A percentile compares a stretch with the other conserved stretches of the same genome.
Conservation (phyloP, 441 rosid genomes). For the Euphorbia neoarborescens region DNA sequence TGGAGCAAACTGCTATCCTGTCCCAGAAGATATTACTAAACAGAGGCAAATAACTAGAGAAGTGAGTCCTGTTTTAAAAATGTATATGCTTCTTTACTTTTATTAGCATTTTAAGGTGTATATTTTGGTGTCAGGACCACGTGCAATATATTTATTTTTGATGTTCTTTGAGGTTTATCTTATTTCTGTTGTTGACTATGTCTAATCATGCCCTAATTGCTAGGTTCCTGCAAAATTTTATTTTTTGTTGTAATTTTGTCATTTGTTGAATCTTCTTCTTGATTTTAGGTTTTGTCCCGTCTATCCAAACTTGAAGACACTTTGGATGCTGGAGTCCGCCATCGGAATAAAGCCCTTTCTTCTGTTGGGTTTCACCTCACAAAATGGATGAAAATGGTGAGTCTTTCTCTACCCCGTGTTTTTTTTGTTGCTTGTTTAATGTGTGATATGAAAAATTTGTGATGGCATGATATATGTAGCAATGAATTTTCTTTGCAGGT, state of each 20-base stretch:
- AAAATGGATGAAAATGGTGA: conserved; percentile 81
- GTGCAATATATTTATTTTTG: neutral
- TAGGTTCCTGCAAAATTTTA: neutral
- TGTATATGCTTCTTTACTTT: neutral
- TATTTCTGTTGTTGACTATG: neutral
- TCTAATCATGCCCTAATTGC: neutral
- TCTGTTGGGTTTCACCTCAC: conserved; percentile 63
- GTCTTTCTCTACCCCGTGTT: conserved; percentile 13
- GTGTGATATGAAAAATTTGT: neutral
- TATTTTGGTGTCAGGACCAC: neutral
- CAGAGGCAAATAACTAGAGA: conserved; percentile 85
- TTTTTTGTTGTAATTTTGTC: conserved; percentile 4
- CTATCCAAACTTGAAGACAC: conserved; percentile 96
- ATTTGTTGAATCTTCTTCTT: conserved; percentile 27
- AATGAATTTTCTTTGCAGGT: conserved; percentile 44
- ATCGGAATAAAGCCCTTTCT: conserved; percentile 65
- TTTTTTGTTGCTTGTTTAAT: conserved; percentile 16
- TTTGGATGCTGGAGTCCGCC: conserved; percentile 78
- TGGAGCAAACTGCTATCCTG: conserved; percentile 91
- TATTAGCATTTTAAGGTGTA: neutral
- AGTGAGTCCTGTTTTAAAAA: conserved; percentile 32
- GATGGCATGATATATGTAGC: neutral
- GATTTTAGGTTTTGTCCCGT: conserved; percentile 63
- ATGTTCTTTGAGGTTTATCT: neutral
- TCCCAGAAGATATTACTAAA: conserved; percentile 75